Evolutionary conservation across 2,329 filamentous ascomycete species (phyloP), one percentile per base, ranked within the genome.

Genomic region (Hirsutella thompsonii): DNA sequence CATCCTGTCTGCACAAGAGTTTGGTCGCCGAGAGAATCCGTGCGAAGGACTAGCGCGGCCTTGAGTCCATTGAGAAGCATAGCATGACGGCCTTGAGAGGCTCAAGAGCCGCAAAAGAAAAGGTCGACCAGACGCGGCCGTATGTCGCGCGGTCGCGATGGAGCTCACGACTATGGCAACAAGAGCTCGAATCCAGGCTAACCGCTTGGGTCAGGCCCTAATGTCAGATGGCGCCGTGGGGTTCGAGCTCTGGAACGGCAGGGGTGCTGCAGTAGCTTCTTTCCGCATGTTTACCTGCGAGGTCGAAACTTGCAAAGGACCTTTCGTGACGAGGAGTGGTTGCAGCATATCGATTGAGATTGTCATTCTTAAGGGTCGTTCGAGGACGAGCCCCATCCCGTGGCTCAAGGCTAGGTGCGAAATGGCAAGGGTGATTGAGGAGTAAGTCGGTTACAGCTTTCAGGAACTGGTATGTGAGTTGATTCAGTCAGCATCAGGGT

Each of bases 21-120:
- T 2, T 34, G 32, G 32, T 34, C 32, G 32, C 32, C 32, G 32
- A 34, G 32, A 20, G 35, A 36, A 36, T 36, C 35, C 20, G 35
- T 36, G 35, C 35, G 35, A 20, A 18, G 19, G 18, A n/a, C 14
- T 34, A 34, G 32, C 32, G 32, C 32, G 32, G n/a, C 32, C 8
- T 34, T 16, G 32, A 34, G 32, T 18, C 16, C 14, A 16, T n/a
- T 5, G 14, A 6, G 32, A 14, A 8, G 13, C 13, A n/a, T n/a
- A 37, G 36, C 3, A 16, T 37, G 36, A 37, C 36, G 36, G 36
- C 26, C 20, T 20, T 14, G 20, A 23, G 21, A 37, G 36, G 36
- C 36, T 37, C 36, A 37, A 37, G 36, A 37, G 36, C 36, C 36
- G 20, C 36, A 37, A 37, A 37, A 37, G 36, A 8, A 37, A 37